Evolutionary conservation across 2,329 filamentous ascomycete species (phyloP).

Genomic region (Hypoxylon sp.): DNA sequence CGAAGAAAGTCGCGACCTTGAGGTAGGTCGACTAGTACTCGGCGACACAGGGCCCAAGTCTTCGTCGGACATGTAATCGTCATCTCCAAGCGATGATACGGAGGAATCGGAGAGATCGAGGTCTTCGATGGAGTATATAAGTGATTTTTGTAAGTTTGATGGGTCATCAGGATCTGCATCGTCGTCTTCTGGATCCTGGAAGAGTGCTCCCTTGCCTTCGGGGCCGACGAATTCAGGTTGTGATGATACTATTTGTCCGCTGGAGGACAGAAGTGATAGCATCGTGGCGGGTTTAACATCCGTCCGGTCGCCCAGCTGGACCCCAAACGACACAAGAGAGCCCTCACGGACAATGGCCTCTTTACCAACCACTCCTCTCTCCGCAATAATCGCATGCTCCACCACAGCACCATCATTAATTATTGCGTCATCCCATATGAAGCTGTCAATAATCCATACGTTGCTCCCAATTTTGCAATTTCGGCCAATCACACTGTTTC

Average conservation of each 20-base stretch:
- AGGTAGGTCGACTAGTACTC: constrained; percentile 70
- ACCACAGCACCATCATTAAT: constrained; percentile 83
- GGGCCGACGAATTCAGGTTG: constrained; percentile 65
- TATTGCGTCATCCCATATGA: constrained; percentile 87
- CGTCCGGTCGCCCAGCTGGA: constrained; percentile 76
- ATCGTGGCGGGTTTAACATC: constrained; percentile 58
- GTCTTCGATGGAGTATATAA: constrained; percentile 68
- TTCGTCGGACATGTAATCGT: constrained; percentile 76
- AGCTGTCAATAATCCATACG: constrained; percentile 82
- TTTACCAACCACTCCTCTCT: constrained; percentile 78
- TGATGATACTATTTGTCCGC: constrained; percentile 57
- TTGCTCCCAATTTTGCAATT: constrained; percentile 89
- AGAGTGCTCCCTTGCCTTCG: constrained; percentile 66
- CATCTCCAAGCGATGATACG: constrained; percentile 72
- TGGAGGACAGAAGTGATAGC: constrained; percentile 57
- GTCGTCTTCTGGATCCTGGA: constrained; percentile 63
- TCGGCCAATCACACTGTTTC: constrained; percentile 84
- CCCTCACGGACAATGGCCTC: constrained; percentile 78
- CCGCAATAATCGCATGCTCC: constrained; percentile 81
- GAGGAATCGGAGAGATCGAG: constrained; percentile 69
- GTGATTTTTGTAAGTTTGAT: constrained; percentile 66
- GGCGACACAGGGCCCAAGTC: constrained; percentile 72
- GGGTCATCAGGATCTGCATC: constrained; percentile 67
- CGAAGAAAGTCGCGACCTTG: constrained; percentile 76
- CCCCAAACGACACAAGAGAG: constrained; percentile 83